These are phyloP conservation scores for Saccharomyces hybrid DNA, from an alignment of 1,139 yeast species.

Conservation along the genomic window DNA sequence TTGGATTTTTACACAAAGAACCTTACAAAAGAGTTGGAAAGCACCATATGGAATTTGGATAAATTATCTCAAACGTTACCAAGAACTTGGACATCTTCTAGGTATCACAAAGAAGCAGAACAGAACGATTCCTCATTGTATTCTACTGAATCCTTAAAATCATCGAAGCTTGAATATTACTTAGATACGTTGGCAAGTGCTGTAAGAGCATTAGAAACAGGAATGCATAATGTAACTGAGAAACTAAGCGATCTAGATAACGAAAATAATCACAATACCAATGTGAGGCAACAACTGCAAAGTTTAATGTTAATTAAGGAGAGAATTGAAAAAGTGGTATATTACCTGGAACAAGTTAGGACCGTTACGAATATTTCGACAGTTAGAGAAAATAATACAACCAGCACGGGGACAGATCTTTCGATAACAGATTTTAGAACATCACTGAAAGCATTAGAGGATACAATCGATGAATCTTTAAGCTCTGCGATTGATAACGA, in stretches of 20 bases:
- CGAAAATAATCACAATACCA: slow-evolving; percentile 15
- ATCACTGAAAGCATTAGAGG: slow-evolving; percentile 38
- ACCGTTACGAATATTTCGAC: slow-evolving; percentile 31
- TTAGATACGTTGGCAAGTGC: slow-evolving; percentile 53
- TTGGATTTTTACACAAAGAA: slow-evolving; percentile 57
- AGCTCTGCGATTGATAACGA: slow-evolving; percentile 27
- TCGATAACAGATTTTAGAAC: slow-evolving; percentile 33
- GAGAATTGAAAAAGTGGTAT: slow-evolving; percentile 41
- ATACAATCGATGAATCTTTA: slow-evolving; percentile 38
- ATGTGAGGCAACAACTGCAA: slow-evolving; percentile 38
- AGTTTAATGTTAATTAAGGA: slow-evolving; percentile 40
- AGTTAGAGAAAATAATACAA: slow-evolving; percentile 5
- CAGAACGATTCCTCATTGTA: slow-evolving; percentile 14
- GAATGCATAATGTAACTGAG: slow-evolving; percentile 35
- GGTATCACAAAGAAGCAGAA: slow-evolving; percentile 7
- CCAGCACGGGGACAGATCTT: slow-evolving; percentile 7
- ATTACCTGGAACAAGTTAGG: slow-evolving; percentile 40
- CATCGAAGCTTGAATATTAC: slow-evolving; percentile 56
- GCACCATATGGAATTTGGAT: slow-evolving; percentile 40
- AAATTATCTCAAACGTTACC: slow-evolving; percentile 28
- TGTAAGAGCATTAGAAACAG: slow-evolving; percentile 47
- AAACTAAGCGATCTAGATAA: slow-evolving; percentile 23
- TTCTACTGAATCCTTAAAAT: slow-evolving; percentile 20
- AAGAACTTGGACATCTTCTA: slow-evolving; percentile 16
- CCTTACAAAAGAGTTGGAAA: slow-evolving; percentile 44